Conservation (phyloP, 176 grass and related monocot genomes). For the Cenchrus americanus region DNA sequence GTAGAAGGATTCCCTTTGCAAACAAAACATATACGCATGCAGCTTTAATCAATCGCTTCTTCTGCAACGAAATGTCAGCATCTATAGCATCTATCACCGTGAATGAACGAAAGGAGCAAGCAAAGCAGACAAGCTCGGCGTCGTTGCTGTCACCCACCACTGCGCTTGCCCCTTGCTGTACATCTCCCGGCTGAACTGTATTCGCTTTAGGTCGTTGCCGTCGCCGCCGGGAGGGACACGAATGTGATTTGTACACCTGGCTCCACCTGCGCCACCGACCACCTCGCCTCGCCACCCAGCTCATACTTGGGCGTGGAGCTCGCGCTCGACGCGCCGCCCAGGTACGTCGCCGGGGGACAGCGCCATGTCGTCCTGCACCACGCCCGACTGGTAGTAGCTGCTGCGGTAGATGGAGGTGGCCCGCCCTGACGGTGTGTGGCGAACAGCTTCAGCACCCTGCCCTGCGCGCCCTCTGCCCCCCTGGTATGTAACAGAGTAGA, state of each 20-base stretch:
- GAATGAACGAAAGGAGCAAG: too few relatives aligned
- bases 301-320: slow-evolving; percentile 41
- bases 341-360: slow-evolving; percentile 58
- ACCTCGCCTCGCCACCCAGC: slow-evolving; percentile 41
- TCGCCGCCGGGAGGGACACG: slow-evolving; percentile 66
- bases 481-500: too few relatives aligned
- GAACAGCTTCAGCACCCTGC: slow-evolving; percentile 67
- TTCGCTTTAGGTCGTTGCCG: slow-evolving; percentile 79
- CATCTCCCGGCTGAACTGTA: slow-evolving; percentile 81
- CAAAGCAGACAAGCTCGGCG: too few relatives aligned
- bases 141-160: slow-evolving; percentile 55
- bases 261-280: slow-evolving; percentile 96
- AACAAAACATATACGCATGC: too few relatives aligned
- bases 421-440: slow-evolving; percentile 43
- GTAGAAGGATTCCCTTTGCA: slow-evolving; percentile 60
- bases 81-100: too few relatives aligned
- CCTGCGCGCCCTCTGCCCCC: too few relatives aligned
- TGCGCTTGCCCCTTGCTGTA: slow-evolving; percentile 78
- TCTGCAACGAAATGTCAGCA: too few relatives aligned
- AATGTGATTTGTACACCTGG: slow-evolving; percentile 97
- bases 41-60: neutral
- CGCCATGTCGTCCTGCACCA: slow-evolving; percentile 70
- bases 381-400: slow-evolving; percentile 57
- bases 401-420: slow-evolving; percentile 61
- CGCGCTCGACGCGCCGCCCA: slow-evolving; percentile 39